Evolutionary conservation across 2,329 filamentous ascomycete genomes (phyloP), one percentile per base, ranked within the genome.

Genomic region (Shiraia sp.): DNA sequence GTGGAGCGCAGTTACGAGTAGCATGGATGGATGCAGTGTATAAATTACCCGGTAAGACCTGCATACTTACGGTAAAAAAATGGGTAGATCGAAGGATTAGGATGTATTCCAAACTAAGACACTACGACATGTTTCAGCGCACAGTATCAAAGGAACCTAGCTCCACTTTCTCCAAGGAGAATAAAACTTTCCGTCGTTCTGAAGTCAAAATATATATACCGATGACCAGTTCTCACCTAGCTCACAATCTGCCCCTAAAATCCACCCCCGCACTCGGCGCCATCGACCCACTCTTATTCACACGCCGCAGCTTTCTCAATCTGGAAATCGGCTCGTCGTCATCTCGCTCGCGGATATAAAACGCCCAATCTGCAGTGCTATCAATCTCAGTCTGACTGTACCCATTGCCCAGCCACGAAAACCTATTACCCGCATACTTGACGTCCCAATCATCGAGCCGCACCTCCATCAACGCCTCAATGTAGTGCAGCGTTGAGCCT

Each of bases 401-500:
- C 13, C 69, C 68, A 49, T 72, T 71, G 6, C 69, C 70, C 19
- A 71, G 30, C 57, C 63, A 71, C 3, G 63, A 59, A 38, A 70
- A 71, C 12, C 68, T 32, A 33, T 69, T 71, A 3, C 58, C 66
- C 3, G 48, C 54, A 19, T 71, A 71, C 46, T 60, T 67, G 16
- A 77, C 55, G 6, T 77, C 70, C 57, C 72, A 74, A 49, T 79
- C 77, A 25, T 79, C 76, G 27, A 67, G 59, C 0, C 76, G 63
- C 1, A 74, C 56, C 32, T 78, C 71, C 40, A 65, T 65, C 31
- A 79, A 51, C 6, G 71, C 70, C 50, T 79, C 74, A 32, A 79
- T 72, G 47, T 75, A 77, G 55, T 79, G 75, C n/a, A 79, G 59
- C 5, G 73, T 73, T 12, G 63, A 70, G 1, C 72, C 72, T 0